These are phyloP conservation scores for Daldinia loculata DNA, from an alignment of 495 filamentous ascomycete genomes.

Conservation along the genomic window DNA sequence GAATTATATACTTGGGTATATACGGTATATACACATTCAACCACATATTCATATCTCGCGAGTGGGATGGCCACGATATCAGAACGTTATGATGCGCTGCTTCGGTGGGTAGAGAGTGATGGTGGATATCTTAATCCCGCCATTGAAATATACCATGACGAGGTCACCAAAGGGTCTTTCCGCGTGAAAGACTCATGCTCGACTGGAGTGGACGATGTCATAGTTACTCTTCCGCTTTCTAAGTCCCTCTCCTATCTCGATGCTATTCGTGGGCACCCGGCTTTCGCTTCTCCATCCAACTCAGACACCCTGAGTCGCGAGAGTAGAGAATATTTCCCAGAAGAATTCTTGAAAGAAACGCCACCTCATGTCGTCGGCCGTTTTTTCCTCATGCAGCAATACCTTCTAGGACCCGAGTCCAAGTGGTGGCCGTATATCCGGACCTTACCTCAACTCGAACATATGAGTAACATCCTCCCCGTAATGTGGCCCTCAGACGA, in stretches of 20 bases:
- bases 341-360: constrained; percentile 46
- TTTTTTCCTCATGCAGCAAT: constrained; percentile 59
- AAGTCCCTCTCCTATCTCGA: constrained; percentile 58
- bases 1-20: background rate
- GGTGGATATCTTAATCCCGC: constrained; percentile 53
- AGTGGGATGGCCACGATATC: constrained; percentile 30
- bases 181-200: constrained; percentile 47
- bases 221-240: constrained; percentile 51
- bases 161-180: constrained; percentile 53
- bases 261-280: constrained; percentile 46
- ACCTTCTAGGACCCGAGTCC: constrained; percentile 55
- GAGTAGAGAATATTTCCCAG: constrained; percentile 44
- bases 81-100: constrained; percentile 41
- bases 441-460: constrained; percentile 59
- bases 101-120: constrained; percentile 49
- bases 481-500: constrained; percentile 58
- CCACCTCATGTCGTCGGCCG: constrained; percentile 59
- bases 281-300: constrained; percentile 25
- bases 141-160: constrained; percentile 56
- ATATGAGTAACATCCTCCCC: constrained; percentile 48
- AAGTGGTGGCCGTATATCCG: constrained; percentile 62
- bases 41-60: background rate
- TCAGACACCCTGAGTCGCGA: constrained; percentile 4
- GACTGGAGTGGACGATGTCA: constrained; percentile 38
- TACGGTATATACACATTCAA: background rate